Conservation (phyloP, 1,139 yeast species). For the Saccharomyces hybrid region DNA sequence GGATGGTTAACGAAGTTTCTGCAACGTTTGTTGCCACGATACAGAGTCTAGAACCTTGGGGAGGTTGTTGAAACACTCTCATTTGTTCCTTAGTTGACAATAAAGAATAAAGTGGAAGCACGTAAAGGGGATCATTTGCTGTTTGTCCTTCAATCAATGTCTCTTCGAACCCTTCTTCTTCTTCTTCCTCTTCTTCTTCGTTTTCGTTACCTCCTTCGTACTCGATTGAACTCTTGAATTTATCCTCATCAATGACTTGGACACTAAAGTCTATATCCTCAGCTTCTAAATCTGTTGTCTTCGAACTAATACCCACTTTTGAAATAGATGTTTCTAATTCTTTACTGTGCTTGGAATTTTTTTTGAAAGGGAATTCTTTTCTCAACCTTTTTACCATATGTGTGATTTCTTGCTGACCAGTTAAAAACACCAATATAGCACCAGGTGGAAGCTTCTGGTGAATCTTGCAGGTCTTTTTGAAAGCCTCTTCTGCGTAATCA, state of each 20-base stretch:
- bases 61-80: constrained; percentile 84
- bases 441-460: constrained; percentile 87
- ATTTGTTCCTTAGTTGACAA: constrained; percentile 90
- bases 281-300: constrained; percentile 64
- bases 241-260: constrained; percentile 34
- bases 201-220: constrained; percentile 24
- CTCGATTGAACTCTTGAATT: constrained; percentile 19
- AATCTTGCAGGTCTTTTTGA: constrained; percentile 75
- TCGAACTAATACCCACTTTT: constrained; percentile 47
- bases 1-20: constrained; percentile 93
- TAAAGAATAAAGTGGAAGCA: constrained; percentile 83
- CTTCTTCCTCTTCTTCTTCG: constrained; percentile 42
- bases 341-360: constrained; percentile 24
- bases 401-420: constrained; percentile 90
- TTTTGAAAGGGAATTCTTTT: constrained; percentile 57
- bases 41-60: constrained; percentile 77
- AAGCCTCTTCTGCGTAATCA: constrained; percentile 82
- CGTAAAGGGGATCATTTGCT: constrained; percentile 74
- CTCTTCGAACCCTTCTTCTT: constrained; percentile 92
- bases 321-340: constrained; percentile 28
- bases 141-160: constrained; percentile 66
- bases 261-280: constrained; percentile 85
- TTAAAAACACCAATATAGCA: constrained; percentile 81
- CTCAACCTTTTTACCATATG: constrained; percentile 63
- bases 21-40: constrained; percentile 97